Evolutionary conservation across 495 filamentous ascomycete genomes (phyloP), one percentile per base, ranked within the genome.

Genomic region (Achaetomiella virescens): DNA sequence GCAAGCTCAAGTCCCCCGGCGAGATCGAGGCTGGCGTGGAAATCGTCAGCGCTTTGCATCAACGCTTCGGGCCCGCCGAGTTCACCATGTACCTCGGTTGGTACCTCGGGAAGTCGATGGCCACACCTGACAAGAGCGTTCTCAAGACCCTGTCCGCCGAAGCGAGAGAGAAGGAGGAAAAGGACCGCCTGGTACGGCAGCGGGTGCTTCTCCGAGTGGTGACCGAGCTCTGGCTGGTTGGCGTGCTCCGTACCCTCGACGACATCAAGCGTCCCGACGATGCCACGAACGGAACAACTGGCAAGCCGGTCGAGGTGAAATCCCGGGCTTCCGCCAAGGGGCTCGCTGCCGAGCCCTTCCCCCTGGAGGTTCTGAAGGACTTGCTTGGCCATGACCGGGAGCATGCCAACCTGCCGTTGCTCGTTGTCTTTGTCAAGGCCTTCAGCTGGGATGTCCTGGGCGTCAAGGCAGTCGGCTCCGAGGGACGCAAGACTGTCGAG

Each of bases 391-490:
- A 96, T 65, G 93, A 99, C 64, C 81, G 88, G 17, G 92, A 99
- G 57, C 93, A 97, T 69, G 75, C 81, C 27, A 97, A 97, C 66
- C 73, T 99, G 38, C 90, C 95, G 2, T 74, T 99, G 53, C 84
- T 96, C 3, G 92, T 96, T 31, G 74, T 92, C 12, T 99, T 99
- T 62, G 91, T 95, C 47, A 99, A 97, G 74, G 85, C 85, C 20
- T 99, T 97, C 66, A 86, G 85, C 57, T 99, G 93, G 90, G 93
- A 99, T 75, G 78, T 97, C 24, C 72, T 99, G 14, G 93, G 93
- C 2, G 81, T 90, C 36, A 89, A 85, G 63, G 73, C 77, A 24
- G 73, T 80, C 10, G 78, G 75, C 37, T 78, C 83, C 20, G 89
- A 96, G 54, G 84, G 87, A 12, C 82, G 91, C 55, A 96, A 88